Base-by-base conservation (phyloP, 768 basidiomycete genomes). In the Macrolepiota albuminosa region DNA sequence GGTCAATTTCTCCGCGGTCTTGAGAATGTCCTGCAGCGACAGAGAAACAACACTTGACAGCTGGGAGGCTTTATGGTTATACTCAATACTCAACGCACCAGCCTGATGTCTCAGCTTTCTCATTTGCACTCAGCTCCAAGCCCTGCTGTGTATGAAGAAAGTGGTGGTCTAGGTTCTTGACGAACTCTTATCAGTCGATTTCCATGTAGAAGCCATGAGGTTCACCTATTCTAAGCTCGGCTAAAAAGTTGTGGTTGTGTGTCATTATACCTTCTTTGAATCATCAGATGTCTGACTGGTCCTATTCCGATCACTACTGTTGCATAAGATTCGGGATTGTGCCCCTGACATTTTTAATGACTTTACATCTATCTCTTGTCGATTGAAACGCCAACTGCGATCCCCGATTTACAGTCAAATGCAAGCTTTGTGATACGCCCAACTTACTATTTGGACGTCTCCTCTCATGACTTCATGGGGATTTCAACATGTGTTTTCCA, bases 401-500 rank as follows among this genome's bases (percentile, higher is more conserved):
- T 53, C 24, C 8, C 26, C 43, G 39, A 39, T 39, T 53, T 26
- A 36, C 24, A 29, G 37, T 53, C 29, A 43, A 54, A 31, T 29
- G 53, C 31, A 42, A 40, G 29, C 6, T 54, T 43, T 54, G 18
- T 40, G 40, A 40, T 53, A 29, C 8, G 33, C 16, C 13, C 24
- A 29, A 29, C 26, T 42, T 43, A 11, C 9, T 18, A 21, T 42
- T 42, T 9, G 26, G 11, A 40, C 6, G 24, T 42, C 53, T 42
- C 39, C 39, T n/a, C 26, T 31, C 58, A 58, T 47, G 36, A 37
- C 21, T 54, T 61, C 42, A 56, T 49, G 56, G 50, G 45, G 48
- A 42, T 52, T 62, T 54, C 52, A 39, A 54, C 56, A 56, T 61
- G 59, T 61, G 59, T 57, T 40, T 16, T 51, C 18, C 40, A 39